Base-by-base conservation (phyloP, 192 early-diverging fungal species). In the Backusella parvicylindrica region DNA sequence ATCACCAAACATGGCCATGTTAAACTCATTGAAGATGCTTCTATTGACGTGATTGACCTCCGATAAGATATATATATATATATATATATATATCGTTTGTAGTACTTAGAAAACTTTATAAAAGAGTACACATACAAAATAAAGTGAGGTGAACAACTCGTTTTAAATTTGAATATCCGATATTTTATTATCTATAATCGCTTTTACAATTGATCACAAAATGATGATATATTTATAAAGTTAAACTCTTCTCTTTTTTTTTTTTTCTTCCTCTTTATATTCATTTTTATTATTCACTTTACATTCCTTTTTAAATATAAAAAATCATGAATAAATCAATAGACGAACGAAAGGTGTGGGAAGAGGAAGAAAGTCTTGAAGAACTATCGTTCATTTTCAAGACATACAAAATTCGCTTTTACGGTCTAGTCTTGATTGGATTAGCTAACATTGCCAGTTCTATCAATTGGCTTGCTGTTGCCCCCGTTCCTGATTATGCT, bases 401-500 rank as follows among this genome's bases (percentile, higher is more conserved):
- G 66, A 84, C 83, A 18, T 85, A 87, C 68, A 79, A 73, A 32
- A 63, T 73, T 31, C 84, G 86, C 9, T 87, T 70, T 50, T 75
- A 74, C 28, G 86, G 86, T 40, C 75, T 87, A 12, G 68, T 77
- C 36, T 75, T 86, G 72, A 81, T 84, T 11, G 49, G 67, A 2
- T 74, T 86, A 2, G 73, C 84, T 16, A 84, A 86, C 36, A 82
- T 84, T 37, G 75, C 78, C 28, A 82, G 81, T 1, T 73, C 83
- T 0, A 23, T 79, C 21, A 82, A 84, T 36, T 87, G 86, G 86
- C 71, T 85, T 23, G 77, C 76, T 12, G 85, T 83, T 60, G 82
- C 84, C 2, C 79, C 86, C 2, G 84, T 82, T 32, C 68, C 83
- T 7, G 72, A 79, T 31, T 75, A 80, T 18, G 82, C 86, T 6